These are phyloP conservation scores for Ashbya aceris DNA, from an alignment of 1,139 yeast species.

Conservation along the genomic window DNA sequence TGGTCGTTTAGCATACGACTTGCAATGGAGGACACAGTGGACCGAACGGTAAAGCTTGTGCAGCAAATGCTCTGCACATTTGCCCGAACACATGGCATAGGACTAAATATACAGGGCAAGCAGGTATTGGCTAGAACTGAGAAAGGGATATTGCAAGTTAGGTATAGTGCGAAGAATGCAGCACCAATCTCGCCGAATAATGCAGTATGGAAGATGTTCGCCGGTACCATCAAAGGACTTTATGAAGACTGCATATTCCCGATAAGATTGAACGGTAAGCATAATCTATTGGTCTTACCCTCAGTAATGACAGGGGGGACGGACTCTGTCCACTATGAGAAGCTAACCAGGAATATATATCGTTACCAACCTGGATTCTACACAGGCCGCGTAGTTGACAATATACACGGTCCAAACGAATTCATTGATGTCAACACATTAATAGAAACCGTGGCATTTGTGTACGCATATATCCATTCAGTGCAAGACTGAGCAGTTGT, in stretches of 20 bases:
- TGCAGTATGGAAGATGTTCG: conserved; percentile 45
- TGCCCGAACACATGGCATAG: conserved; percentile 41
- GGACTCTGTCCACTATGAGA: conserved; percentile 55
- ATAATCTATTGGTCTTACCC: conserved; percentile 38
- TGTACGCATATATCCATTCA: conserved; percentile 38
- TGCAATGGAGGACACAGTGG: conserved; percentile 40
- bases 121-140: conserved; percentile 25
- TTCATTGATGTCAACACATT: conserved; percentile 42
- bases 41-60: conserved; percentile 35
- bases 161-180: conserved; percentile 19
- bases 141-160: conserved; percentile 37
- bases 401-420: conserved; percentile 50
- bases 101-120: conserved; percentile 35
- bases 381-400: conserved; percentile 11
- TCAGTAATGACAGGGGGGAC: conserved; percentile 52
- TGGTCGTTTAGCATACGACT: conserved; percentile 48
- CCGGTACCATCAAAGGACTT: conserved; percentile 49
- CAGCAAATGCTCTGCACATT: conserved; percentile 32
- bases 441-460: conserved; percentile 47
- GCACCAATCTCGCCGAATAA: conserved; percentile 49
- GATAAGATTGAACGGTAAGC: conserved; percentile 15
- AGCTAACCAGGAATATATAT: conserved; percentile 45
- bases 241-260: conserved; percentile 41
- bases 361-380: conserved; percentile 36
- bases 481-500: conserved; percentile 3